These are phyloP conservation scores for Phytophthora aleatoria DNA, from an alignment of 352 stramenopile species.

Conservation along the genomic window DNA sequence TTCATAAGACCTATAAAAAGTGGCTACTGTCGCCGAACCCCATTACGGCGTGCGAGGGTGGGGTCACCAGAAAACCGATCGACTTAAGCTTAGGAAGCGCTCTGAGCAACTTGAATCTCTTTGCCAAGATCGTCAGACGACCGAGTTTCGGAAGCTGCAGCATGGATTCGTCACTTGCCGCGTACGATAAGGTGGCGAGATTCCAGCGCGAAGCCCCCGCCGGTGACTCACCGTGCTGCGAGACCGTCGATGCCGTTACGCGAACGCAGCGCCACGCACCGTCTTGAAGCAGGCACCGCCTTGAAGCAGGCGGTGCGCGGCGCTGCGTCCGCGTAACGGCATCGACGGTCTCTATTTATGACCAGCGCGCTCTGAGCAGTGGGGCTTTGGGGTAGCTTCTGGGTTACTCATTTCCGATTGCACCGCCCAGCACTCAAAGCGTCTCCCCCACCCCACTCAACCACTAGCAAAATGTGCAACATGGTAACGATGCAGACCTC, in stretches of 20 bases:
- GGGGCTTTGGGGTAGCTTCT: background rate
- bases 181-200: constrained; percentile 2
- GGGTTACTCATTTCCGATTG: constrained; percentile 13
- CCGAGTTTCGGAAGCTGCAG: background rate
- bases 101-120: too few relatives aligned
- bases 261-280: background rate
- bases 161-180: constrained; percentile 1
- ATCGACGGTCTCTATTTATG: background rate
- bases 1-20: background rate
- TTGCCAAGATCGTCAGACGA: too few relatives aligned
- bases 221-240: background rate
- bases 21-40: too few relatives aligned
- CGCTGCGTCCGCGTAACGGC: constrained; percentile 5
- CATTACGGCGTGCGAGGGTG: too few relatives aligned
- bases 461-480: constrained; percentile 26
- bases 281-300: too few relatives aligned
- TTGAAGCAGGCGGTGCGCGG: too few relatives aligned
- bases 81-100: too few relatives aligned
- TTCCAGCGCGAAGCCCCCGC: background rate
- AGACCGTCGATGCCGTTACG: background rate
- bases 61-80: too few relatives aligned
- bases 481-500: constrained; percentile 14
- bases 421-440: background rate
- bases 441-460: too few relatives aligned
- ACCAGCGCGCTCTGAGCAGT: background rate